phyloP scores from a whole-genome alignment of 2,329 filamentous ascomycete genomes.

The Tolypocladium capitatum region DNA sequence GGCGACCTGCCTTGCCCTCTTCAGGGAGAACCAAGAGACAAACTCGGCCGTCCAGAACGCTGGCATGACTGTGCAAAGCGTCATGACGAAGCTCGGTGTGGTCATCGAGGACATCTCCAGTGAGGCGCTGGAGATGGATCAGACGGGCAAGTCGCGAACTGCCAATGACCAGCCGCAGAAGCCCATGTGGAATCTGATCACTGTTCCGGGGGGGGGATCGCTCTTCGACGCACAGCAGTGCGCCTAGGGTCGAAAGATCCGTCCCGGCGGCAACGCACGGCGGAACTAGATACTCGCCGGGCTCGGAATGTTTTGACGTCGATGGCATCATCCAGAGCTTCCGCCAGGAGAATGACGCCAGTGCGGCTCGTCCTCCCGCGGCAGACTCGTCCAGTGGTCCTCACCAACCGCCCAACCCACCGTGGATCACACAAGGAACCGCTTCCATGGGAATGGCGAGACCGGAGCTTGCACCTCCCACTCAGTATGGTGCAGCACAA shows the following conservation, averaged over 20 bases:
- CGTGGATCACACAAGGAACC: too few species aligned
- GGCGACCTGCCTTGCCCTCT: slow-evolving; percentile 30
- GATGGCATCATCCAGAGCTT: slow-evolving; percentile 24
- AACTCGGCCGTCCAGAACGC: slow-evolving; percentile 35
- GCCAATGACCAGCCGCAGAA: too few species aligned
- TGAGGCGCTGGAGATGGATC: slow-evolving; percentile 1
- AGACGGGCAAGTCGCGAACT: neutral
- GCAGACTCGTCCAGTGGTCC: neutral
- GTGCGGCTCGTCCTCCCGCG: neutral
- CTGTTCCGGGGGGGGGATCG: too few species aligned
- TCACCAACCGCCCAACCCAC: neutral
- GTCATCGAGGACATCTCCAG: slow-evolving; percentile 6
- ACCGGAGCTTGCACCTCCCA: neutral
- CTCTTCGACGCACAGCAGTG: too few species aligned
- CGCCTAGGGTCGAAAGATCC: neutral
- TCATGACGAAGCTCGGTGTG: slow-evolving; percentile 31
- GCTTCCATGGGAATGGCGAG: too few species aligned
- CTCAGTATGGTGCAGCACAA: neutral
- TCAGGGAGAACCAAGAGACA: slow-evolving; percentile 34
- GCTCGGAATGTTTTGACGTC: slow-evolving; percentile 17
- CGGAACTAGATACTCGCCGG: slow-evolving; percentile 2
- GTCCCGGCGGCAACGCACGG: neutral
- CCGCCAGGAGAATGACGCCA: slow-evolving; percentile 9
- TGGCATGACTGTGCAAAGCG: slow-evolving; percentile 27
- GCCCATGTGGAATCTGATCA: too few species aligned